A percentile compares a stretch with the other conserved stretches of the same genome.
Conservation (phyloP, 1,284 basidiomycete genomes). For the Papiliotrema nemorosa region DNA sequence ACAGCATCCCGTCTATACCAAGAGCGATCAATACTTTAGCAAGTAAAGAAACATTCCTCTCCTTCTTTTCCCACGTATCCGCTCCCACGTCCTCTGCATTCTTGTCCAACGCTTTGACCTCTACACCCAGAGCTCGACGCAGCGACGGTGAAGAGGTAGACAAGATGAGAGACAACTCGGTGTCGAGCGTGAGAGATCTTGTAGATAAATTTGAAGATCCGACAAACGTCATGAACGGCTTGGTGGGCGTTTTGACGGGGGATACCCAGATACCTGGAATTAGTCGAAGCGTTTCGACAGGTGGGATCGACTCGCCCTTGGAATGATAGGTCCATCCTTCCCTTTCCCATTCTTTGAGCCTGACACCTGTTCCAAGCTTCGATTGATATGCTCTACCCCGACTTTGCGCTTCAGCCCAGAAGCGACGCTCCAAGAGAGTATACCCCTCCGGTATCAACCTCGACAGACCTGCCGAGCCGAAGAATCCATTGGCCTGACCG, state of each 20-base stretch:
- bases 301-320: slow-evolving; percentile 64
- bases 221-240: slow-evolving; percentile 76
- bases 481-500: slow-evolving; percentile 90
- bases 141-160: slow-evolving; percentile 58
- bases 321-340: slow-evolving; percentile 98
- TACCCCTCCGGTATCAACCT: slow-evolving; percentile 94
- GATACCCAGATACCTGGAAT: slow-evolving; percentile 79
- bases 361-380: slow-evolving; percentile 54
- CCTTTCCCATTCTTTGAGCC: slow-evolving; percentile 80
- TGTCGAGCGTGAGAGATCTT: slow-evolving; percentile 83
- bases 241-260: slow-evolving; percentile 21
- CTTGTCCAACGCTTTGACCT: slow-evolving; percentile 51
- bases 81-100: slow-evolving; percentile 52
- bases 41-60: slow-evolving; percentile 65
- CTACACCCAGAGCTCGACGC: slow-evolving; percentile 48
- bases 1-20: slow-evolving; percentile 49
- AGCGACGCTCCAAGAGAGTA: slow-evolving; percentile 78
- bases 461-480: slow-evolving; percentile 80
- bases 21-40: slow-evolving; percentile 62
- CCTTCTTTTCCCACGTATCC: slow-evolving; percentile 50
- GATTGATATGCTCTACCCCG: slow-evolving; percentile 56
- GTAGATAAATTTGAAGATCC: slow-evolving; percentile 96
- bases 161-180: slow-evolving; percentile 87
- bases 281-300: not conserved
- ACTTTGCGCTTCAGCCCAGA: slow-evolving; percentile 65